A percentile compares a stretch with the other conserved stretches of the same genome.
Conservation (phyloP, 352 stramenopile species). For the Globisporangium solare region DNA sequence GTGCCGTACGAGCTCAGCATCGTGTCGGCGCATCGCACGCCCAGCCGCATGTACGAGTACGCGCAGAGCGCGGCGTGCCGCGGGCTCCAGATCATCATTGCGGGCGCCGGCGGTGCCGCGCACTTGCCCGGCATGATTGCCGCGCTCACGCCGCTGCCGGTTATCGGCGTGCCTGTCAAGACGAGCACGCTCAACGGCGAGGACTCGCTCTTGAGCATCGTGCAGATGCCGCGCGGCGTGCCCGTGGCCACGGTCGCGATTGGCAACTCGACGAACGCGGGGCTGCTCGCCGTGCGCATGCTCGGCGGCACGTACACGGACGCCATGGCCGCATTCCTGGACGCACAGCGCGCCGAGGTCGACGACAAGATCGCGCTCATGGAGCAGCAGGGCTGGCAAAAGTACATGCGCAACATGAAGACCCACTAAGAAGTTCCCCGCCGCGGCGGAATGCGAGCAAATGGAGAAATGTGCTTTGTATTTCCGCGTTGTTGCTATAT, state of each 20-base stretch:
- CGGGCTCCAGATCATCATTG: conserved; percentile 92
- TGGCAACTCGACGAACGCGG: conserved; percentile 97
- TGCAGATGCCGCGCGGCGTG: conserved; percentile 98
- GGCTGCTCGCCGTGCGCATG: conserved; percentile 96
- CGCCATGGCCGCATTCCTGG: conserved; percentile 92
- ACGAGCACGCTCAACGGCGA: conserved; percentile 96
- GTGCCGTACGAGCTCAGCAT: conserved; percentile 97
- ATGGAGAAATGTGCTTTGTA: too few relatives aligned
- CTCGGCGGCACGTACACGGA: conserved; percentile 81
- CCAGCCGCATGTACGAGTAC: conserved; percentile 95
- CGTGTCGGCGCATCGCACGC: conserved; percentile 98
- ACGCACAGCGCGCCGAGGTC: conserved; percentile 90
- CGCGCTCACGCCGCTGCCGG: conserved; percentile 77
- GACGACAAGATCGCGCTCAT: conserved; percentile 91
- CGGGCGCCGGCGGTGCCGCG: conserved; percentile 95
- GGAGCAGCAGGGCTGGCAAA: conserved; percentile 84
- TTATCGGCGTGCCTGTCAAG: conserved; percentile 98
- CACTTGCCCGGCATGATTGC: conserved; percentile 96
- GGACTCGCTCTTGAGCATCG: conserved; percentile 97
- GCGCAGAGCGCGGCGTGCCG: conserved; percentile 84
- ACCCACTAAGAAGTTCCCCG: too few relatives aligned
- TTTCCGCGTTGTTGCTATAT: not conserved
- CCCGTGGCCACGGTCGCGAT: conserved; percentile 98
- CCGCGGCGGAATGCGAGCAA: too few relatives aligned
- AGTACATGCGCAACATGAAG: conserved; percentile 84